These are phyloP conservation scores for Annulohypoxylon maeteangense DNA, from an alignment of 495 filamentous ascomycete genomes.

Conservation along the genomic window DNA sequence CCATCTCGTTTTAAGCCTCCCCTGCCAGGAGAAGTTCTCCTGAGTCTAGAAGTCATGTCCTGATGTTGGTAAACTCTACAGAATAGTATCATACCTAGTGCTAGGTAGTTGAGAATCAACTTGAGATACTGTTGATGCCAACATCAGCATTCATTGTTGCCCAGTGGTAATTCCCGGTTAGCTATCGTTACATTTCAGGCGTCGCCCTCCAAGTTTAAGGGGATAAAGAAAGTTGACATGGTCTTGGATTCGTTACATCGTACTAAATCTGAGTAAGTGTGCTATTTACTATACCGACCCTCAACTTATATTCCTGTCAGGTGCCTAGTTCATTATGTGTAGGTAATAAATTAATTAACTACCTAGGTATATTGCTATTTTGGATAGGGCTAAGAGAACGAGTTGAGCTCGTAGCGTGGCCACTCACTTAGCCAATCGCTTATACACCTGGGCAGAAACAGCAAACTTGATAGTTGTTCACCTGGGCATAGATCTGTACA, in stretches of 20 bases:
- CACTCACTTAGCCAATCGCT: not conserved
- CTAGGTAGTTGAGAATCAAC: no score
- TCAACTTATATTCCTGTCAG: no score
- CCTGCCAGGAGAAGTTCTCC: no score
- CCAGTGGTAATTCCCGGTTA: not conserved
- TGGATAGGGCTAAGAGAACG: not conserved
- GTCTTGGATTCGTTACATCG: not conserved
- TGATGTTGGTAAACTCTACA: no score
- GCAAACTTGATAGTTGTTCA: not conserved
- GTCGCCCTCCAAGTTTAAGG: not conserved
- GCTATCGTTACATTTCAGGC: not conserved
- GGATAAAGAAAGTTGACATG: not conserved
- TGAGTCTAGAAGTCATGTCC: no score
- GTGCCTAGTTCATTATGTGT: not conserved
- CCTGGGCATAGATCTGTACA: no score
- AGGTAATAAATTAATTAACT: no score
- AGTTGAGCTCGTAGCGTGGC: not conserved
- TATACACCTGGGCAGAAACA: not conserved
- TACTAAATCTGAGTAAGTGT: not conserved
- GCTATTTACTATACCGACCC: not conserved
- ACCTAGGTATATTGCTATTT: not conserved
- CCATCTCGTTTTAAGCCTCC: no score
- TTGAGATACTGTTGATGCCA: not conserved
- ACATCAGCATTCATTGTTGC: not conserved
- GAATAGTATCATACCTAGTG: no score